Evolutionary conservation across 441 rosid species (phyloP).

Genomic region (Eruca vesicaria): DNA sequence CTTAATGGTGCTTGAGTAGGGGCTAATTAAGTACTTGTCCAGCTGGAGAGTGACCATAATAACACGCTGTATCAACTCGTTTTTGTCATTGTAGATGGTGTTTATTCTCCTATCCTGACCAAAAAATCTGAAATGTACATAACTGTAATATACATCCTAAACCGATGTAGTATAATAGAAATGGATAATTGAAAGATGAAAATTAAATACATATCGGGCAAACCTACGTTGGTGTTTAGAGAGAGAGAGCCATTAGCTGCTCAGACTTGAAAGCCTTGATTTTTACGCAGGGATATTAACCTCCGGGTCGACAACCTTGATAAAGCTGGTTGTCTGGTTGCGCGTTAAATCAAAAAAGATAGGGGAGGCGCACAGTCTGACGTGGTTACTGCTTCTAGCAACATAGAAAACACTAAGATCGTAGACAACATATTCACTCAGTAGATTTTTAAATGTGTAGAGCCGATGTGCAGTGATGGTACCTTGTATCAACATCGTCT

Average conservation of each 20-base stretch:
- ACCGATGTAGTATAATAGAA: neutral
- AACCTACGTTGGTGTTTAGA: too few relatives aligned
- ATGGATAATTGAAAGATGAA: neutral
- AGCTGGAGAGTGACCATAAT: neutral
- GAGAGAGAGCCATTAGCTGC: too few relatives aligned
- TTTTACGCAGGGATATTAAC: too few relatives aligned
- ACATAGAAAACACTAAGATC: too few relatives aligned
- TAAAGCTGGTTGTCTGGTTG: too few relatives aligned
- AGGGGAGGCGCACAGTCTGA: too few relatives aligned
- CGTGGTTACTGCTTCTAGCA: too few relatives aligned
- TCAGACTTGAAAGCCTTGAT: too few relatives aligned
- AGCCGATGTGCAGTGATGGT: neutral
- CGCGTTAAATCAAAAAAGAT: too few relatives aligned
- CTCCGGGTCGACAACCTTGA: too few relatives aligned
- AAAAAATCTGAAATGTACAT: neutral
- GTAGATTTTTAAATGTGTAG: neutral
- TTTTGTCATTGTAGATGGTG: neutral
- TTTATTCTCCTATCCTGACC: neutral
- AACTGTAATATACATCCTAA: neutral
- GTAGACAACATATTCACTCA: too few relatives aligned
- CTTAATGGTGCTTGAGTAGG: neutral
- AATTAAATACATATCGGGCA: neutral
- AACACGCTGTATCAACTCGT: neutral
- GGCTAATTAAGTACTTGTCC: neutral
- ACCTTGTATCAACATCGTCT: neutral